These are phyloP conservation scores for Aspergillus sp. DNA, from an alignment of 2,329 filamentous ascomycete genomes.

Conservation along the genomic window DNA sequence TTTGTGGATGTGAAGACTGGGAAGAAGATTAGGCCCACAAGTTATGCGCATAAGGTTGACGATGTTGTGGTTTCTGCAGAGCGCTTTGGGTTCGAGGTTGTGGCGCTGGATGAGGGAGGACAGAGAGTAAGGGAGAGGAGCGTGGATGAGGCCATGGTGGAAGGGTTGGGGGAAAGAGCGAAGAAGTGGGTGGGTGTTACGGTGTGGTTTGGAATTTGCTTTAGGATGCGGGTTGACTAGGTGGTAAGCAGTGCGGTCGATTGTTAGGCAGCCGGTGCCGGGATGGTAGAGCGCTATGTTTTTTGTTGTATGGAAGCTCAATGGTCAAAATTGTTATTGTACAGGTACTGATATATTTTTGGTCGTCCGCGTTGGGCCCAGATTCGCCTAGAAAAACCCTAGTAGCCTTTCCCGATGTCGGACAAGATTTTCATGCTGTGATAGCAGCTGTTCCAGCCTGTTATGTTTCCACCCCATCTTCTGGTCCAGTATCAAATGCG, in stretches of 20 bases:
- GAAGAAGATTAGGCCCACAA: conserved; percentile 60
- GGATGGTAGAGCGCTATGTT: background rate
- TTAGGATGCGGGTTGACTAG: conserved; percentile 33
- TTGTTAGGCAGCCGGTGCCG: conserved; percentile 7
- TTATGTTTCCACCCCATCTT: conserved; percentile 64
- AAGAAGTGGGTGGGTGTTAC: conserved; percentile 62
- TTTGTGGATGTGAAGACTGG: conserved; percentile 57
- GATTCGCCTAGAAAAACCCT: conserved; percentile 46
- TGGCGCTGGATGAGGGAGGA: conserved; percentile 24
- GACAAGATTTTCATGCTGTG: conserved; percentile 61
- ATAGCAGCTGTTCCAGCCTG: conserved; percentile 58
- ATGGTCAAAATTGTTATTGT: conserved; percentile 12
- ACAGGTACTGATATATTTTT: conserved; percentile 9
- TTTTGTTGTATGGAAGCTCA: background rate
- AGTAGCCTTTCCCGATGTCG: conserved; percentile 63
- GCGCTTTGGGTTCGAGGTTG: conserved; percentile 47
- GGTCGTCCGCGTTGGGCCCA: background rate
- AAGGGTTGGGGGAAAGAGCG: conserved; percentile 59
- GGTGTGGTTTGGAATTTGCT: conserved; percentile 56
- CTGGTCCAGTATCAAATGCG: conserved; percentile 72
- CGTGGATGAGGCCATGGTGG: conserved; percentile 57
- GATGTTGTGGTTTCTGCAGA: conserved; percentile 55
- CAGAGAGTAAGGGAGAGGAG: conserved; percentile 43
- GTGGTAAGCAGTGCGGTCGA: background rate
- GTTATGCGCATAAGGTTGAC: conserved; percentile 55